phyloP scores from a whole-genome alignment of 257 asterid genomes.

The Solanum megistacrolobum region DNA sequence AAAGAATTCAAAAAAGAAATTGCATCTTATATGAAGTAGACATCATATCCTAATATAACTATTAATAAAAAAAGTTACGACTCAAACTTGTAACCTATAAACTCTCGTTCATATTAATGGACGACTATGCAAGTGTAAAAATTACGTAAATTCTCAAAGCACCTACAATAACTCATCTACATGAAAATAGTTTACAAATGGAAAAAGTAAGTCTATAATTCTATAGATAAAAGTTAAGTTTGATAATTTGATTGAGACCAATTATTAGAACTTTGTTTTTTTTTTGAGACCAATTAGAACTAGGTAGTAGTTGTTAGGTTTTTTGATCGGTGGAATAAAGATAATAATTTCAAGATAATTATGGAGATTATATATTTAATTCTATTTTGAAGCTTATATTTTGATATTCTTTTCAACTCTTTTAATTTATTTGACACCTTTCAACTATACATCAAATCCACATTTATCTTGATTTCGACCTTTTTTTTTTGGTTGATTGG shows the following conservation, averaged over 20 bases:
- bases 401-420: not conserved
- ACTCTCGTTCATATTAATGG: too few species aligned
- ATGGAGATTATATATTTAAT: too few species aligned
- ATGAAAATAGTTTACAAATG: not conserved
- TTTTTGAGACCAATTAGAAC: too few species aligned
- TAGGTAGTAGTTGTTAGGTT: too few species aligned
- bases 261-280: too few species aligned
- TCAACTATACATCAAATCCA: not conserved
- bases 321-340: too few species aligned
- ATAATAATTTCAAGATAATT: too few species aligned
- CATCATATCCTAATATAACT: too few species aligned
- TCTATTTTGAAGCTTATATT: not conserved
- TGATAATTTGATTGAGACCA: not conserved
- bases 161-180: not conserved
- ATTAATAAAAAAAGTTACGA: too few species aligned
- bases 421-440: not conserved
- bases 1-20: not conserved
- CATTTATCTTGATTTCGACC: not conserved
- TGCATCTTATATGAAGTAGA: not conserved
- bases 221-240: not conserved
- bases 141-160: too few species aligned
- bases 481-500: not conserved
- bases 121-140: too few species aligned
- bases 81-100: not conserved
- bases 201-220: not conserved